Evolutionary conservation across 1,284 basidiomycete species (phyloP).

Genomic region (Cutaneotrichosporon cavernicola): DNA sequence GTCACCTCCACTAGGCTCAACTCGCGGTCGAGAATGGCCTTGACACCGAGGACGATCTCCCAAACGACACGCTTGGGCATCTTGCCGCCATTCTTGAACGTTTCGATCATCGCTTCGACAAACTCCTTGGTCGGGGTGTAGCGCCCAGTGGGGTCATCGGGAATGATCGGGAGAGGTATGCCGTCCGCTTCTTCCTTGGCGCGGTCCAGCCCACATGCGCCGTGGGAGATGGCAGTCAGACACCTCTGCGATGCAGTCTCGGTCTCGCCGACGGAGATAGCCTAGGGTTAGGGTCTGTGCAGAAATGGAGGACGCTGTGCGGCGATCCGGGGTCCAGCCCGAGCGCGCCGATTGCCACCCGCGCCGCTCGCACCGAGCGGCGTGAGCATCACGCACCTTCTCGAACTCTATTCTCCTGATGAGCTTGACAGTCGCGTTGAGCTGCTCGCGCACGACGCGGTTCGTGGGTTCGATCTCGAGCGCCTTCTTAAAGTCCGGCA

Average conservation of each 20-base stretch:
- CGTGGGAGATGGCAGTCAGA: conserved; percentile 73
- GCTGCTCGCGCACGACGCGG: conserved; percentile 71
- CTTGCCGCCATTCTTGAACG: conserved; percentile 80
- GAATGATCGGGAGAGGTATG: conserved; percentile 62
- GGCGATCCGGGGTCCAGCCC: neutral
- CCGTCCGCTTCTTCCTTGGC: conserved; percentile 41
- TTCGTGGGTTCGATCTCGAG: conserved; percentile 86
- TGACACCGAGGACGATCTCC: conserved; percentile 91
- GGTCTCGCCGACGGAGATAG: conserved; percentile 85
- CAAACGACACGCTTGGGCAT: conserved; percentile 84
- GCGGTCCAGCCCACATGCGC: conserved; percentile 55
- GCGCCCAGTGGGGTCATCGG: conserved; percentile 57
- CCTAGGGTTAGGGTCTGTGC: conserved; percentile 56
- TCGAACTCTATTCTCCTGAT: conserved; percentile 74
- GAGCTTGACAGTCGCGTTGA: conserved; percentile 86
- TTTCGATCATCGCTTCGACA: conserved; percentile 79
- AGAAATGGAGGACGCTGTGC: neutral
- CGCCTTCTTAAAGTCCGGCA: conserved; percentile 83
- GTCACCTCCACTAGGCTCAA: conserved; percentile 76
- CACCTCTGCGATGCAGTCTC: conserved; percentile 71
- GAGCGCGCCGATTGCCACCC: neutral
- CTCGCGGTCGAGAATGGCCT: conserved; percentile 69
- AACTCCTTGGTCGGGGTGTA: conserved; percentile 75
- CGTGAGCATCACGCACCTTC: conserved; percentile 59
- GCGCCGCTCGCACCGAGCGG: neutral